Base-by-base conservation (phyloP, 192 early-diverging fungal genomes). In the Diversispora eburnea region DNA sequence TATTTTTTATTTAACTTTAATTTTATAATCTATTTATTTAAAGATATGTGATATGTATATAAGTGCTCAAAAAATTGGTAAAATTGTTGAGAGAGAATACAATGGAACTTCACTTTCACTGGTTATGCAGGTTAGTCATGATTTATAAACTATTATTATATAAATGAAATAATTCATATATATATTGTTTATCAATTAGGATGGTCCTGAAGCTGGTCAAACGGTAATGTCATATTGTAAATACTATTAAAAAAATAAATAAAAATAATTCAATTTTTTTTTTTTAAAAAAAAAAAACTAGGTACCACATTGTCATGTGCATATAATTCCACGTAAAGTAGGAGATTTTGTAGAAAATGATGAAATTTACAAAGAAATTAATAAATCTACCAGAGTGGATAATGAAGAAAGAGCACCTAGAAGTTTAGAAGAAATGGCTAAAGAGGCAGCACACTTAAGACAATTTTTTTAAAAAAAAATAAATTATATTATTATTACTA, bases 241-340 rank as follows among this genome's bases (percentile, higher is more conserved):
- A 33, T 33, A 2, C 25, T 33, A 33, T 33, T 1, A 33, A 33
- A 33, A 33, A 33, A 33, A 33, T 33, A 33, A 33, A 33, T n/a
- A n/a, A 33, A 2, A 33, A 33, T 0, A 33, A 33, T 33, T 33
- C 25, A 33, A 33, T 33, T 33, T 33, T 33, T 33, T 33, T 33
- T 33, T 33, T 33, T 33, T 33, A 2, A 1, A 33, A 33, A 33
- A 33, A 33, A 33, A 33, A 33, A 33, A 33, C 25, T 85, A 94
- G 20, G 94, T 98, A 5, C 86, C 91, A 9, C 97, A 98, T 79
- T 90, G 92, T 8, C 97, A 98, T 71, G 78, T 97, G 41, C 97
- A 98, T 79, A 73, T 98, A 39, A 93, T 98, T 52, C 95, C 96
- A 49, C 86, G 96, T 9, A 82, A 78, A 46, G 74, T 78, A 17